Evolutionary conservation across 805 yeast genomes (phyloP), one percentile per base, ranked within the genome.

Genomic region (Zygoascus bituminiphila): DNA sequence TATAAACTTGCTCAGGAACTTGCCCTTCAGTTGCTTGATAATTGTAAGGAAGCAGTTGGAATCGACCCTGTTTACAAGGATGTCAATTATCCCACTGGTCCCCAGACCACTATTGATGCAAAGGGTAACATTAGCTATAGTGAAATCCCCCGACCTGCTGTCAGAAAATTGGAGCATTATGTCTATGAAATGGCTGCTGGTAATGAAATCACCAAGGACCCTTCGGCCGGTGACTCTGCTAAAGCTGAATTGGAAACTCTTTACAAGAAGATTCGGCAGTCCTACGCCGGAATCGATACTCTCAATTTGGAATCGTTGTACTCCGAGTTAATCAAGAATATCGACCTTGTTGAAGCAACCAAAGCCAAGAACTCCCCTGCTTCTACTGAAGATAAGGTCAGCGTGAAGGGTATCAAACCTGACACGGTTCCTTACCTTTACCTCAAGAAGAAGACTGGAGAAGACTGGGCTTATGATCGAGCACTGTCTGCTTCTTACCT

Each of bases 131-230:
- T 93, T 62, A 76, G 73, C 51, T 93, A 88, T 70, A 74, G 79
- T 52, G 98, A 93, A 73, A 83, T 76, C 53, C 81, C 87, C 64
- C 85, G 95, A 70, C 86, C 89, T 44, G 79, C 91, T 53, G 94
- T 89, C 54, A 82, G 97, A 70, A 93, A 93, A 67, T 77, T 93
- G 55, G 96, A 93, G 71, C 91, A 89, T 66, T 93, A 93, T 66
- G 97, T 93, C 56, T 78, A 81, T 64, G 95, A 87, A 69, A 89
- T 93, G 97, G 95, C 98, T 47, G 82, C 79, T 62, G 98, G 98
- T 70, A 89, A 95, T 59, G 81, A 80, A 56, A 70, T 87, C 62
- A 86, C 97, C 51, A 66, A 70, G 42, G 83, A 85, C 62, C 87
- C 91, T 58, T 75, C 91, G 31, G 58, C 59, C 17, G 62, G 63